Conservation (phyloP, 371 early-diverging fungal genomes). For the Zopfochytrium polystomum region DNA sequence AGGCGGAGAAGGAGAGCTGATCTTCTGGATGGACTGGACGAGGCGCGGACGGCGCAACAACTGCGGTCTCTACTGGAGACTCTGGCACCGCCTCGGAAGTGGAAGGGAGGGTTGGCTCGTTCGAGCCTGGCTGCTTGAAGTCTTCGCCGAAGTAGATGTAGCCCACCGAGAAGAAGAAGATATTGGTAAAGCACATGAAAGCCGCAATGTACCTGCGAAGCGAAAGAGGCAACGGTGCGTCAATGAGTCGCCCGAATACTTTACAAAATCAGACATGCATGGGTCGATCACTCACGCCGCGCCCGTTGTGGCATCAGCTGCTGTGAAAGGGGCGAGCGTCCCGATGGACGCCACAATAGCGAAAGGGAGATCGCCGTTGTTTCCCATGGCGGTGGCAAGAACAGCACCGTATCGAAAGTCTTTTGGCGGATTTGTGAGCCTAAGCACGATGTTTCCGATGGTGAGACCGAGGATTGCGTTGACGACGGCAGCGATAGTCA, state of each 20-base stretch:
- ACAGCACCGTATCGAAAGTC: slow-evolving; percentile 22
- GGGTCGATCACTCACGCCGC: slow-evolving; percentile 25
- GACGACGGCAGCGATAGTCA: slow-evolving; percentile 17
- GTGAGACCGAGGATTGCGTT: slow-evolving; percentile 4
- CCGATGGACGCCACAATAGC: slow-evolving; percentile 15
- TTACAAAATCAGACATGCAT: slow-evolving; percentile 7
- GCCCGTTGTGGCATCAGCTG: slow-evolving; percentile 22
- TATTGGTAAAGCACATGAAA: slow-evolving; percentile 31
- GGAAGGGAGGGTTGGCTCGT: too few relatives aligned
- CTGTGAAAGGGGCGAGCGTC: slow-evolving; percentile 22
- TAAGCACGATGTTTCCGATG: slow-evolving; percentile 10
- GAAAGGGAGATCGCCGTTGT: slow-evolving; percentile 15
- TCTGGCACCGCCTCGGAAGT: too few relatives aligned
- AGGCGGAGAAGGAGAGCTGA: too few relatives aligned
- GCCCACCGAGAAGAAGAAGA: slow-evolving; percentile 35
- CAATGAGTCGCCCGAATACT: slow-evolving; percentile 10
- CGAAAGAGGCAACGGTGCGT: too few relatives aligned
- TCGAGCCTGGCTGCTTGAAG: too few relatives aligned
- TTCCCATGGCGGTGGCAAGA: slow-evolving; percentile 19
- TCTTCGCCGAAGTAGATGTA: slow-evolving; percentile 30
- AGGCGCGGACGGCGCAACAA: too few relatives aligned
- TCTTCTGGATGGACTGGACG: too few relatives aligned
- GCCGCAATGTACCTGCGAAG: slow-evolving; percentile 26
- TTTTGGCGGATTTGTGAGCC: slow-evolving; percentile 16
- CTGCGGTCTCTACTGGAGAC: too few relatives aligned